Base-by-base conservation (phyloP, 2,329 filamentous ascomycete species). In the Cladobotryum mycophilum region DNA sequence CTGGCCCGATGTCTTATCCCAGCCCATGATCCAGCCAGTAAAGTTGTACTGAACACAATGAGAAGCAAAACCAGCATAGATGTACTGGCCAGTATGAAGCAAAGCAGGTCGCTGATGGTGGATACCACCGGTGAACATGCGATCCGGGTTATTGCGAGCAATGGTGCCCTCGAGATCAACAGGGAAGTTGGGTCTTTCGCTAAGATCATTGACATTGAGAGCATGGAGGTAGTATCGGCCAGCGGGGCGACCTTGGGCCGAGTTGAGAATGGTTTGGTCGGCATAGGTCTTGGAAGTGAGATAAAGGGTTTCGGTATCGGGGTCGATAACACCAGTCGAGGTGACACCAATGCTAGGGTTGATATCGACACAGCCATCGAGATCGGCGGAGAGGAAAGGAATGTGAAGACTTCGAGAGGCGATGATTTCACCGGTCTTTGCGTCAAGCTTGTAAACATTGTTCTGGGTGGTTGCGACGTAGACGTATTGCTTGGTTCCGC, bases 401-500 rank as follows among this genome's bases (percentile, higher is more conserved):
- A 73, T 70, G 45, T 71, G 69, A 0, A 82, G 65, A 22, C 73
- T 78, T 8, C 76, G 65, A 1, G 65, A 68, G 1, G 64, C 60
- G n/a, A 81, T 56, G 18, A 81, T 76, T 3, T 64, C 69, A 18
- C 78, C 78, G 0, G 76, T 79, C 58, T 76, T 75, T 0, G 76
- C 76, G 57, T 81, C 68, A 33, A 81, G 62, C 54, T 78, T 80
- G 60, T 80, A 79, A 6, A 81, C 61, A 46, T 79, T 80, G 61
- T 81, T 82, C 58, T 80, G 76, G 0, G 76, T 78, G 0, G 79
- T 81, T 2, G 79, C 73, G 11, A 80, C 63, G 56, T 76, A 82
- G 37, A 82, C 70, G 49, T 75, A 78, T 63, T 82, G 78, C 9
- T 69, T 69, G 3, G 63, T 64, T 17, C 70, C 69, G 20, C 69